Conservation (phyloP, 179 eudicot genomes). For the Beta lomatogona region DNA sequence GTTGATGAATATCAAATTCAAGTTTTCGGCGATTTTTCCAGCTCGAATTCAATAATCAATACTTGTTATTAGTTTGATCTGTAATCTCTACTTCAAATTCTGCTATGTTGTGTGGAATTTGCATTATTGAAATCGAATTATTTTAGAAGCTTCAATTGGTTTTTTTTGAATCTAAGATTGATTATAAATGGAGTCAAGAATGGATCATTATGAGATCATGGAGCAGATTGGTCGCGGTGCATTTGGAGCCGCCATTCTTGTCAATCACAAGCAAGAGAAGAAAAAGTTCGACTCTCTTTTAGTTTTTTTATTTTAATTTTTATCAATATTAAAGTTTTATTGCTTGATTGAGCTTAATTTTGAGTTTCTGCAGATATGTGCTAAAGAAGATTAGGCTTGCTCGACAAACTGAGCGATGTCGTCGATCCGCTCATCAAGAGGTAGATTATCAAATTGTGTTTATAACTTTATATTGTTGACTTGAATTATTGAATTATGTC, state of each 20-base stretch:
- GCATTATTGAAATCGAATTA: background rate
- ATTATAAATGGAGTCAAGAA: constrained; percentile 66
- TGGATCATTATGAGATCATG: constrained; percentile 99
- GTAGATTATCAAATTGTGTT: constrained; percentile 27
- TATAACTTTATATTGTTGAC: too few species aligned
- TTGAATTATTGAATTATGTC: background rate
- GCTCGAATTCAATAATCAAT: background rate
- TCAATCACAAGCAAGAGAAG: constrained; percentile 82
- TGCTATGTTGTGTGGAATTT: background rate
- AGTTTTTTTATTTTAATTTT: background rate
- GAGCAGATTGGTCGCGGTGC: constrained; percentile 99
- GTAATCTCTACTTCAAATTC: background rate
- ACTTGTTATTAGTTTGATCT: background rate
- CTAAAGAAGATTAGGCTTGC: constrained; percentile 97
- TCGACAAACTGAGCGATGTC: constrained; percentile 92
- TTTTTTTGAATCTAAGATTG: background rate
- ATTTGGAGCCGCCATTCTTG: constrained; percentile 96
- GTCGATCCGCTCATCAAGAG: constrained; percentile 99
- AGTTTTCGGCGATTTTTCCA: background rate
- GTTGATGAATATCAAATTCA: background rate
- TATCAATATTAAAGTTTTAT: background rate
- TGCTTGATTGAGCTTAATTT: background rate
- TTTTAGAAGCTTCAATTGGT: background rate
- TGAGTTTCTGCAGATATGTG: constrained; percentile 61
- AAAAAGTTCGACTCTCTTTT: constrained; percentile 48